A percentile compares a stretch with the other conserved stretches of the same genome.
Evolutionary conservation across 139 green algal species (phyloP).

Genomic region (Closterium sp.): DNA sequence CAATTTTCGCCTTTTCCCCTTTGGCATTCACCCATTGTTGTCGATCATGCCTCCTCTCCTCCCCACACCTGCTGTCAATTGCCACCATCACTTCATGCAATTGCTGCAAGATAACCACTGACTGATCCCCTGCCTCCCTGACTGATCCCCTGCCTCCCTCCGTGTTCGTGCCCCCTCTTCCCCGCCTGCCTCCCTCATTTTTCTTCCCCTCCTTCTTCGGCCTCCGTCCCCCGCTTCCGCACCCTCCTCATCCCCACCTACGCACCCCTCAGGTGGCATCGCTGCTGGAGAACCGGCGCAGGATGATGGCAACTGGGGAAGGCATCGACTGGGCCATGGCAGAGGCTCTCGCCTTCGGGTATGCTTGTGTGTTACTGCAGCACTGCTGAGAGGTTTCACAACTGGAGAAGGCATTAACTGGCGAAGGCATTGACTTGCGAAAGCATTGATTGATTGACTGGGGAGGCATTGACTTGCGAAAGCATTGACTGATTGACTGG

Average conservation of each 20-base stretch:
- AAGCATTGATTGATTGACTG: constrained; percentile 73
- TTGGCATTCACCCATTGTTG: too few relatives aligned
- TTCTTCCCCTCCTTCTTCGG: neutral
- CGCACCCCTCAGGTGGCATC: constrained; percentile 39
- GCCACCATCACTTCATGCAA: too few relatives aligned
- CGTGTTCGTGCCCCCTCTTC: neutral
- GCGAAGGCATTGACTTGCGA: constrained; percentile 76
- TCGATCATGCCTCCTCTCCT: too few relatives aligned
- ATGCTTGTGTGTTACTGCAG: neutral
- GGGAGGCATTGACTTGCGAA: constrained; percentile 50
- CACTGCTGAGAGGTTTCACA: neutral
- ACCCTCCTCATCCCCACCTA: too few relatives aligned
- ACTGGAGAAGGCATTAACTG: neutral
- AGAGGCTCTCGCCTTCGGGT: constrained; percentile 92
- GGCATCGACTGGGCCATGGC: constrained; percentile 89
- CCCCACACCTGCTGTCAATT: too few relatives aligned
- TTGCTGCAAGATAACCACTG: neutral
- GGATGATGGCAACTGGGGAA: neutral
- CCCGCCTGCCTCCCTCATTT: neutral
- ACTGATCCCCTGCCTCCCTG: neutral
- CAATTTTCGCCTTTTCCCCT: too few relatives aligned
- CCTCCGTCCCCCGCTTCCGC: neutral
- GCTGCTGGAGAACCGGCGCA: neutral
- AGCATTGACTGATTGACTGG: constrained; percentile 77
- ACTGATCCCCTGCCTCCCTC: neutral